These are phyloP conservation scores for Ganoderma boninense DNA, from an alignment of 1,284 basidiomycete genomes.

Conservation along the genomic window DNA sequence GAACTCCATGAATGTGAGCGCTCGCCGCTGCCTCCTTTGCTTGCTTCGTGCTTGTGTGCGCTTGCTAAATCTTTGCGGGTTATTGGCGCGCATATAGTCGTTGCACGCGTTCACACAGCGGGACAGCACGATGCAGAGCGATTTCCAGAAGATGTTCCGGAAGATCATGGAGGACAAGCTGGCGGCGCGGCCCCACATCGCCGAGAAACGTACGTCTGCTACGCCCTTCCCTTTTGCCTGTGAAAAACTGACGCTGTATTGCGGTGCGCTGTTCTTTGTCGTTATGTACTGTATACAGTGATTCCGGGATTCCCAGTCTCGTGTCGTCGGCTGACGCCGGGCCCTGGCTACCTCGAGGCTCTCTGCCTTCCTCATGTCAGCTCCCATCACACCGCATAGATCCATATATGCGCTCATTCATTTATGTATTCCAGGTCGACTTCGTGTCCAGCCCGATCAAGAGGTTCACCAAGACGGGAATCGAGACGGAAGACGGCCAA, in stretches of 20 bases:
- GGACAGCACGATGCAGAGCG: slow-evolving; percentile 51
- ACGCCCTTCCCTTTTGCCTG: not conserved
- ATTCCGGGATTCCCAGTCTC: slow-evolving; percentile 65
- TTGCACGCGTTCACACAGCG: slow-evolving; percentile 54
- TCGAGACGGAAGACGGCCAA: slow-evolving; percentile 62
- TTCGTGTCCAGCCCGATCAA: slow-evolving; percentile 61
- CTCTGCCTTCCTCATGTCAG: slow-evolving; percentile 64
- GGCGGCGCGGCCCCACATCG: slow-evolving; percentile 64
- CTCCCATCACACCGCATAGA: not conserved
- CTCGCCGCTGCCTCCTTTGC: not conserved
- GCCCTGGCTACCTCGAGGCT: slow-evolving; percentile 71
- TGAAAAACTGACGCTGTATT: not conserved
- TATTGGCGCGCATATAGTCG: slow-evolving; percentile 42
- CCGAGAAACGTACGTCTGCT: slow-evolving; percentile 52
- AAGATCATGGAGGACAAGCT: slow-evolving; percentile 60
- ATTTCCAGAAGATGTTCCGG: slow-evolving; percentile 49
- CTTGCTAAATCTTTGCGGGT: too few species aligned
- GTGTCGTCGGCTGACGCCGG: slow-evolving; percentile 69
- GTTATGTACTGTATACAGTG: slow-evolving; percentile 44
- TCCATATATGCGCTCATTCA: not conserved
- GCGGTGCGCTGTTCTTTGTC: not conserved
- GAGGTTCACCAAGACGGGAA: slow-evolving; percentile 58
- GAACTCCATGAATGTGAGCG: slow-evolving; percentile 58
- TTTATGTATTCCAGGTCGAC: slow-evolving; percentile 48
- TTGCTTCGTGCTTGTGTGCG: too few species aligned